phyloP scores from a whole-genome alignment of 179 eudicot genomes.

The Spinacia oleracea region DNA sequence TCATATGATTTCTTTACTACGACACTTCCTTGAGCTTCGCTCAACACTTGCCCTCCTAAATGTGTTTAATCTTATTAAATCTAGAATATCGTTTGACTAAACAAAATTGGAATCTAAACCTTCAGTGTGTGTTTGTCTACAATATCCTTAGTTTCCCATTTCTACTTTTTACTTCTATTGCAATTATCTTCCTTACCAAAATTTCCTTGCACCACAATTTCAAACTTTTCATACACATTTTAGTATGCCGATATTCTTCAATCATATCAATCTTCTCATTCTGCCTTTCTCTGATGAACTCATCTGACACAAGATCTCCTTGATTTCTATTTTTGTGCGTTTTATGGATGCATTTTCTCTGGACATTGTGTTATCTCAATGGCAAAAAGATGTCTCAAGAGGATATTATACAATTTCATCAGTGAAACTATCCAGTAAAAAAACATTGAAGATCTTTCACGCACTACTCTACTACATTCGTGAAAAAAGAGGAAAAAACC shows the following conservation, averaged over 20 bases:
- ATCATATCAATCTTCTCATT: background rate
- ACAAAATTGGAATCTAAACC: background rate
- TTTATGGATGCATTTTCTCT: background rate
- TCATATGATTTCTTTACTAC: background rate
- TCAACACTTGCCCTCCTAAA: background rate
- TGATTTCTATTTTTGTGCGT: background rate
- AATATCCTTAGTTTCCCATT: background rate
- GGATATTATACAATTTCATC: background rate
- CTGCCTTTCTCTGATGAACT: background rate
- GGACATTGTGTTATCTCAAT: background rate
- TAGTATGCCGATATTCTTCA: background rate
- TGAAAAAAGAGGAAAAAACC: background rate
- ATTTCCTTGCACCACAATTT: background rate
- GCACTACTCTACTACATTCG: background rate
- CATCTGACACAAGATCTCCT: background rate
- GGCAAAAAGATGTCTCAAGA: background rate
- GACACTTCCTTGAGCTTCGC: background rate
- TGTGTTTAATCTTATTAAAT: background rate
- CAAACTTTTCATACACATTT: background rate
- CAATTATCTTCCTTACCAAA: background rate
- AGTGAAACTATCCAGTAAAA: background rate
- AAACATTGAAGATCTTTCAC: background rate
- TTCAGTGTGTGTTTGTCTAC: background rate
- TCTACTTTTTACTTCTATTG: background rate
- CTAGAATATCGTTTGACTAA: background rate